Conservation (phyloP, 495 filamentous ascomycete species). For the Durotheca rogersii region DNA sequence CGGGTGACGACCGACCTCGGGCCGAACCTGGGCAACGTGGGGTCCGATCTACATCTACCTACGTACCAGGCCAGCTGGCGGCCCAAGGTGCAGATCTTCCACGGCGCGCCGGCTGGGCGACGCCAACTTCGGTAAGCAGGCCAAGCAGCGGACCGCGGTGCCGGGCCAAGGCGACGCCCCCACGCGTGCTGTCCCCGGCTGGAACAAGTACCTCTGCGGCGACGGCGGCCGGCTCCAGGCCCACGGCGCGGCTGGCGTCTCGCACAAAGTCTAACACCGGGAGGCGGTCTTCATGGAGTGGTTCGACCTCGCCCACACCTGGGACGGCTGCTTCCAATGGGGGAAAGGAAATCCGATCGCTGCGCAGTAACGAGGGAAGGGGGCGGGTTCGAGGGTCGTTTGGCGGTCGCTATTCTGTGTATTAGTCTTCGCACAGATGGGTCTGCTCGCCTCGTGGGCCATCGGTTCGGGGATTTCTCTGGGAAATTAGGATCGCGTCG, state of each 20-base stretch:
- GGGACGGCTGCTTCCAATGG: slow-evolving; percentile 41
- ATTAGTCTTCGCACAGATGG: too few species aligned
- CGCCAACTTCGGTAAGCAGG: slow-evolving; percentile 51
- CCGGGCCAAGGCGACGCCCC: slow-evolving; percentile 32
- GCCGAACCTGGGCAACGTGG: slow-evolving; percentile 51
- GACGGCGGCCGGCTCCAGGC: slow-evolving; percentile 46
- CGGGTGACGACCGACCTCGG: slow-evolving; percentile 44
- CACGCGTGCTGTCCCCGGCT: slow-evolving; percentile 40
- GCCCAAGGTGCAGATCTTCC: slow-evolving; percentile 58
- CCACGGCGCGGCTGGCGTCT: slow-evolving; percentile 50
- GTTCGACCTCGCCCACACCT: slow-evolving; percentile 46
- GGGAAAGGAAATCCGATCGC: slow-evolving; percentile 30
- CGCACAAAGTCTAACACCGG: slow-evolving; percentile 53
- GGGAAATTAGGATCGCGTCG: too few species aligned
- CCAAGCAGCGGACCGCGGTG: slow-evolving; percentile 54
- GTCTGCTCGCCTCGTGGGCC: too few species aligned
- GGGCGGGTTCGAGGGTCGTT: too few species aligned
- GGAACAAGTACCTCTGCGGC: slow-evolving; percentile 53
- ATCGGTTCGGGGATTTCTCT: too few species aligned
- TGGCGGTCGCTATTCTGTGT: too few species aligned
- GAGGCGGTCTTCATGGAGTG: slow-evolving; percentile 51
- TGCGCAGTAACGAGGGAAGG: neutral
- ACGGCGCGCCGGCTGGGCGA: slow-evolving; percentile 52
- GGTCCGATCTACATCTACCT: slow-evolving; percentile 60
- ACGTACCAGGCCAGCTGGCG: slow-evolving; percentile 54